Base-by-base conservation (phyloP, 2,329 filamentous ascomycete genomes). In the Arthrobotrys entomopaga region DNA sequence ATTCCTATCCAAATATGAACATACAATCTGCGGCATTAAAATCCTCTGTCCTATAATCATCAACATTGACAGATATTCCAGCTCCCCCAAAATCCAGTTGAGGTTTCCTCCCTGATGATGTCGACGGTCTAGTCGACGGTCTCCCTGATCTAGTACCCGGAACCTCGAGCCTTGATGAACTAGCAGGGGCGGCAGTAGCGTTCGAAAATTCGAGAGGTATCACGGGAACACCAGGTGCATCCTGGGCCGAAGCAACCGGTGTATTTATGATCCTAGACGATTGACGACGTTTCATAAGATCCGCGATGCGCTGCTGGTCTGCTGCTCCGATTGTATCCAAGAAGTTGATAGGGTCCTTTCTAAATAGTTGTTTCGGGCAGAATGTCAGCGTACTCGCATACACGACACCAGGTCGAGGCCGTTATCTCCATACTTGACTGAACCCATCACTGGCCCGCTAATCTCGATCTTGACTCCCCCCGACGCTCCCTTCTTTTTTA, bases 271-370 rank as follows among this genome's bases (percentile, higher is more conserved):
- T 96, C 74, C 94, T 89, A 48, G 93, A 93, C 43, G 95, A 98
- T 82, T 98, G 99, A 78, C 95, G 86, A 78, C 93, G 87, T 84
- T 98, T 98, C 71, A 99, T 93, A 63, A 98, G 85, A 81, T 99
- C 94, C 16, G 88, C 87, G 48, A 88, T 89, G 78, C 87, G 85
- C 54, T 79, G 72, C 49, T 78, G 77, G 59, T 79, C 78, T 11
- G 76, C 66, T 58, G 69, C 76, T 13, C 76, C 75, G 40, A 78
- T 65, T 2, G 52, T 63, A 5, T 50, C 71, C 29, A 48, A 65
- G 8, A 66, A 63, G 10, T 75, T 70, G 13, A 74, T 60, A 7
- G 60, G 26, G 13, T 69, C 61, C 38, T 65, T 65, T 24, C 65
- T 75, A 24, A 24, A 10, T n/a, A 20, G 54, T 13, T 46, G 3